Percentiles rank a stretch among this genome's conserved stretches.
phyloP scores from a whole-genome alignment of 2,329 filamentous ascomycete species.

The Fusarium virguliforme region DNA sequence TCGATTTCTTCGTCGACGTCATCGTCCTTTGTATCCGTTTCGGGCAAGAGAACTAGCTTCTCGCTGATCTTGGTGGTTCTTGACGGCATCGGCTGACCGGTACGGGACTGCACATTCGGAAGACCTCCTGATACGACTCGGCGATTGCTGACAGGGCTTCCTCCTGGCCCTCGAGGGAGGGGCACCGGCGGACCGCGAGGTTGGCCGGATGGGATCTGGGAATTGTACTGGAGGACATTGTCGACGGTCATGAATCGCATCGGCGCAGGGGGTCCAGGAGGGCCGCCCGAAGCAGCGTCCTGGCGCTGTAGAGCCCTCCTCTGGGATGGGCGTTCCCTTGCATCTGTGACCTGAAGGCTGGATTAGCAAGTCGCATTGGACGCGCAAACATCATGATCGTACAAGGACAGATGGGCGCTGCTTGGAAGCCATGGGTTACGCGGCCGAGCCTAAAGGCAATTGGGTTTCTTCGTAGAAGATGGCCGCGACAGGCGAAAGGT shows the following conservation, averaged over 20 bases:
- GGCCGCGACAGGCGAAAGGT: constrained; percentile 17
- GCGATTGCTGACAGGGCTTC: constrained; percentile 41
- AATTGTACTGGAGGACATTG: constrained; percentile 93
- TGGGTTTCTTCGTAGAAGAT: constrained; percentile 14
- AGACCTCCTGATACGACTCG: constrained; percentile 58
- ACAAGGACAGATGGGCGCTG: constrained; percentile 73
- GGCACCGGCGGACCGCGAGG: constrained; percentile 79
- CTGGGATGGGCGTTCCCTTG: constrained; percentile 56
- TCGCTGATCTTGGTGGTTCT: constrained; percentile 95
- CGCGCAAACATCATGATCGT: constrained; percentile 49
- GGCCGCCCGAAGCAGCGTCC: constrained; percentile 52
- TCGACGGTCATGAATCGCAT: constrained; percentile 92
- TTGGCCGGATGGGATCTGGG: constrained; percentile 95
- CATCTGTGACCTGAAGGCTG: constrained; percentile 57
- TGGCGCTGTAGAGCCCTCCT: constrained; percentile 56
- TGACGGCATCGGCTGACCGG: constrained; percentile 78
- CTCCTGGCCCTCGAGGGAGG: constrained; percentile 54
- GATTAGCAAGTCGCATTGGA: constrained; percentile 37
- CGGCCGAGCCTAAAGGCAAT: neutral
- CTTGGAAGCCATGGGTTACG: constrained; percentile 64
- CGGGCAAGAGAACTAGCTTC: constrained; percentile 95
- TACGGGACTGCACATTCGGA: constrained; percentile 60
- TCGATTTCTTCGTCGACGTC: constrained; percentile 72
- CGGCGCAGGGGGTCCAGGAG: constrained; percentile 57
- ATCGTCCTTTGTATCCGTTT: constrained; percentile 76